Evolutionary conservation across 2,329 filamentous ascomycete genomes (phyloP).

Genomic region (Fusarium subtropicale): DNA sequence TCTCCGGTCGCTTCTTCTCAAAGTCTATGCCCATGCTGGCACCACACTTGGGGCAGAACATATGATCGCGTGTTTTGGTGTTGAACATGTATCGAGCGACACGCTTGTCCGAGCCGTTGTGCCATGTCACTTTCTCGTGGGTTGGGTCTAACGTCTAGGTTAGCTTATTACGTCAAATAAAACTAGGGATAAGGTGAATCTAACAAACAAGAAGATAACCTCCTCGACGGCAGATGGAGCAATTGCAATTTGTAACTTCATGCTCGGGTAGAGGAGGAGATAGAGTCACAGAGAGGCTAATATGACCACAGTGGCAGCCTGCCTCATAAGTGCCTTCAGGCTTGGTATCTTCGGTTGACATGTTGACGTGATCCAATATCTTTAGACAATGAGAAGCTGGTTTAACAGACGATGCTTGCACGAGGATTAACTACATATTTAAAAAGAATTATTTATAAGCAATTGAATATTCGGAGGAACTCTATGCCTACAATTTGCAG

Average conservation of each 20-base stretch:
- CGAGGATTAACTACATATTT: not conserved
- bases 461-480: not conserved
- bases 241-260: slow-evolving; percentile 63
- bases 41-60: slow-evolving; percentile 62
- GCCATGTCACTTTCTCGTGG: slow-evolving; percentile 57
- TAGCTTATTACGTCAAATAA: not conserved
- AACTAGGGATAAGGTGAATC: not conserved
- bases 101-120: slow-evolving; percentile 52
- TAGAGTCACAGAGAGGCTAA: slow-evolving; percentile 61
- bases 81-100: slow-evolving; percentile 56
- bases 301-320: slow-evolving; percentile 65
- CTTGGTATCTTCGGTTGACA: slow-evolving; percentile 34
- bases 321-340: slow-evolving; percentile 58
- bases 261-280: slow-evolving; percentile 61
- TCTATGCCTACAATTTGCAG: not conserved
- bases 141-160: slow-evolving; percentile 51
- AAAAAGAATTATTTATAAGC: not conserved
- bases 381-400: too few species aligned
- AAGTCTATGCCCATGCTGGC: slow-evolving; percentile 62
- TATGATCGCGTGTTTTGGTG: slow-evolving; percentile 59
- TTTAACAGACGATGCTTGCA: not conserved
- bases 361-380: not conserved
- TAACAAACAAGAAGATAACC: slow-evolving; percentile 64
- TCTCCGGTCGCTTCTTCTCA: slow-evolving; percentile 39
- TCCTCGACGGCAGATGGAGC: slow-evolving; percentile 63